Evolutionary conservation across 306 rosid genomes (phyloP), one percentile per base, ranked within the genome.

Genomic region (Medicago lupulina): DNA sequence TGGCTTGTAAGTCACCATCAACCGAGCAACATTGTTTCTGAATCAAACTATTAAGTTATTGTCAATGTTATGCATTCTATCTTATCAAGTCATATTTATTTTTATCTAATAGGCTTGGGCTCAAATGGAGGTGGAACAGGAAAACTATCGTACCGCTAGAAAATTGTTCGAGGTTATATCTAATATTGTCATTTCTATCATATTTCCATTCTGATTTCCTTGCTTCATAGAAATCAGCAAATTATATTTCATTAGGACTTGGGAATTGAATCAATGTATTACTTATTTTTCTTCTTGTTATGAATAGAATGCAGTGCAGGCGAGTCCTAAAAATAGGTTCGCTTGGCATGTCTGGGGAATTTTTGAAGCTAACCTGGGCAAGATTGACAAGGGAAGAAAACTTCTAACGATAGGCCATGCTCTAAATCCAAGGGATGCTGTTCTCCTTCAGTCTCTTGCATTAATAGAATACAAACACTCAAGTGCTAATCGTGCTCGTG

Each of bases 331-430:
- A 86, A 94, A 94, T 78, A 86, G 98, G 86, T 92, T 88, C 81
- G 84, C 96, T 40, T 94, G 98, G 98, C 98, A 94, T 78, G 89
- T 92, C 13, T 94, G 98, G 98, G 98, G 95, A n/a, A 58, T 92
- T 65, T 94, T 92, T 86, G 98, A 94, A 92, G 89, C 97, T 28
- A 92, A 85, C 15, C 4, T 80, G 39, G 98, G 97, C 47, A 81
- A 88, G 80, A 73, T 92, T 21, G 92, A 84, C 15, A 87, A 82
- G 86, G 98, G 93, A 83, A 88, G 80, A 77, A 94, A 88, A 70
- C 96, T 94, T 74, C 77, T 94, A 9, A 90, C 78, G 92, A 94
- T 94, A 64, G 98, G 97, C 15, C 98, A 92, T 72, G 85, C 86
- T 57, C 87, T 92, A 53, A 94, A 94, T 89, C 98, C 96, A 6